Percentiles rank a stretch among this genome's conserved stretches.
Conservation (phyloP, 345 rosid species). For the Eucalyptus rudis region DNA sequence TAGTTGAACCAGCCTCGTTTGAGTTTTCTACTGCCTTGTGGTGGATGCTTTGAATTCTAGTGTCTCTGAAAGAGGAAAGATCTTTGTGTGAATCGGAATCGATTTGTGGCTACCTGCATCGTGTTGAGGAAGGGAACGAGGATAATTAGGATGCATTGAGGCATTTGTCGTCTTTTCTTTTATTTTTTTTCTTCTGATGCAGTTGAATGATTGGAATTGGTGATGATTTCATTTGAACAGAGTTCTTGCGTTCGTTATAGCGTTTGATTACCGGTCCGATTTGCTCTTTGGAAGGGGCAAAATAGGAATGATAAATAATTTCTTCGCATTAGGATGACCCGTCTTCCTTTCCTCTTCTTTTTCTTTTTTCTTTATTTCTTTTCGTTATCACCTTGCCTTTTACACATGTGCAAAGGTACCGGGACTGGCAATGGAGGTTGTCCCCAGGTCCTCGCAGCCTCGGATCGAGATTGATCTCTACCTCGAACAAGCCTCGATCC, state of each 20-base stretch:
- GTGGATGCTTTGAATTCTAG: neutral
- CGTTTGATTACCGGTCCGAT: neutral
- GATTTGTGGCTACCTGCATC: neutral
- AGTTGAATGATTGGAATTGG: neutral
- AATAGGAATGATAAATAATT: too few relatives aligned
- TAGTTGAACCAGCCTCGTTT: neutral
- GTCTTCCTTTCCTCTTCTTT: too few relatives aligned
- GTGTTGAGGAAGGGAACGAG: neutral
- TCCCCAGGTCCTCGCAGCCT: too few relatives aligned
- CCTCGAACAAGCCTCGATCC: too few relatives aligned
- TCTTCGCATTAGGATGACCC: too few relatives aligned
- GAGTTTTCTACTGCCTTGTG: neutral
- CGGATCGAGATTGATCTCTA: too few relatives aligned
- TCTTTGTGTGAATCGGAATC: neutral
- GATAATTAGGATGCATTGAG: neutral
- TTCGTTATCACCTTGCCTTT: too few relatives aligned
- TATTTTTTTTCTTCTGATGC: neutral
- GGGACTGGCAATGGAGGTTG: too few relatives aligned
- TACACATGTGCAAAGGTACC: too few relatives aligned
- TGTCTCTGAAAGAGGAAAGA: neutral
- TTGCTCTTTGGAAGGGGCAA: neutral
- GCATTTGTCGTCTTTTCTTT: neutral
- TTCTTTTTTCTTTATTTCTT: too few relatives aligned
- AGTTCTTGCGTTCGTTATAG: neutral
- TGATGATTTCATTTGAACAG: neutral